Percentiles rank a stretch among this genome's conserved stretches.
These are phyloP conservation scores for Pseudogymnoascus sp. DNA, from an alignment of 2,329 filamentous ascomycete species.

Conservation along the genomic window DNA sequence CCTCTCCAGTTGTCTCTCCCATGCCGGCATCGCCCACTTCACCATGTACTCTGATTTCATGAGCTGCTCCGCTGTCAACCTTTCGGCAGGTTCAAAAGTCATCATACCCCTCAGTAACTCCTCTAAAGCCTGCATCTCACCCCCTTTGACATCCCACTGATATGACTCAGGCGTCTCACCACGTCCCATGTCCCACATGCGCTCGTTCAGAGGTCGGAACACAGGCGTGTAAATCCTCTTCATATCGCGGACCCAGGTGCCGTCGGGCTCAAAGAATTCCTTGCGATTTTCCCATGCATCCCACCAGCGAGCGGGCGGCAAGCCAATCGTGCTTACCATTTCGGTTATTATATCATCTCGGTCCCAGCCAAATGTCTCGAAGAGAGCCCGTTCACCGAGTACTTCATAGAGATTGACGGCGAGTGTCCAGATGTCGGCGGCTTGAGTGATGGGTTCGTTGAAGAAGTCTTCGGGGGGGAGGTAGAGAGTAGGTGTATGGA, in stretches of 20 bases:
- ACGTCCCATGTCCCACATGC: background rate
- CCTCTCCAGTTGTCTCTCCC: background rate
- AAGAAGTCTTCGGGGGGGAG: background rate
- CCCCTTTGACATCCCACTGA: background rate
- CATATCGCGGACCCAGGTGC: background rate
- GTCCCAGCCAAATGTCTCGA: constrained; percentile 10
- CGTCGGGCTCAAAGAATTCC: constrained; percentile 9
- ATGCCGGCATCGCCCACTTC: background rate
- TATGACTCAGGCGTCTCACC: background rate
- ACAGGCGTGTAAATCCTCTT: background rate
- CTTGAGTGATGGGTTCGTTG: constrained; percentile 10
- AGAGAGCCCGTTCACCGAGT: constrained; percentile 11
- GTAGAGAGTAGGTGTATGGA: background rate
- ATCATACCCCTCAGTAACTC: constrained; percentile 11
- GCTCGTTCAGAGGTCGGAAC: background rate
- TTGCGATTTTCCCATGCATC: constrained; percentile 12
- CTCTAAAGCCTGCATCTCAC: constrained; percentile 10
- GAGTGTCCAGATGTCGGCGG: constrained; percentile 16
- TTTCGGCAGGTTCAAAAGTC: background rate
- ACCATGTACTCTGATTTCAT: constrained; percentile 7
- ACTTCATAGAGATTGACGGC: constrained; percentile 14
- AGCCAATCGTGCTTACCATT: constrained; percentile 12
- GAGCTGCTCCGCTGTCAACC: background rate
- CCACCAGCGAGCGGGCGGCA: constrained; percentile 15
- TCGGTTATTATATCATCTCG: constrained; percentile 11